Evolutionary conservation across 2,329 filamentous ascomycete genomes (phyloP), one percentile per base, ranked within the genome.

Genomic region (Botrytis aclada): DNA sequence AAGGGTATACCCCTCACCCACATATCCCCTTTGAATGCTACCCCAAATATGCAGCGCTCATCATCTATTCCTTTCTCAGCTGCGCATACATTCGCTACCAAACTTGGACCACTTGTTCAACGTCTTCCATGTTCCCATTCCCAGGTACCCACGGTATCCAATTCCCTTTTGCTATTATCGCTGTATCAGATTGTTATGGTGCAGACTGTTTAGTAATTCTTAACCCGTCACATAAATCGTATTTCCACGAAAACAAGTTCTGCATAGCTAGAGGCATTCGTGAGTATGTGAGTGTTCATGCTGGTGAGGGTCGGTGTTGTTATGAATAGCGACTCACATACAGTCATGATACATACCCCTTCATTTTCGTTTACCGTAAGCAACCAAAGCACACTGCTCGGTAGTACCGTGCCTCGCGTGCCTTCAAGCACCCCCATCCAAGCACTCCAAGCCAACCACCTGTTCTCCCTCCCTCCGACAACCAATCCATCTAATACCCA

Each of bases 51-150:
- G 37, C 61, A 63, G 20, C 61, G 37, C 25, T 39, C 45, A 54
- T 54, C 16, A 54, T 54, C 45, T 34, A 51, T 39, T 54, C 32
- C 64, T 34, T 54, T 66, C 32, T 47, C 45, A 66, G 64, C 64
- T n/a, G 45, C 32, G 25, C 64, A 66, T 66, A 39, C 45, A 66
- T 29, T 63, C 45, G 64, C 32, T 66, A 54, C 64, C 64, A 66
- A 54, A 54, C 64, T 66, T 34, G 22, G 22, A 39, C 32, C 32
- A 66, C 4, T 22, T 8, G 8, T 66, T 66, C 45, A 29, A 43
- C 37, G 39, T 43, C 39, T 32, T 63, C n/a, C 39, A 63, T 63
- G 61, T 63, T 43, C 22, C 39, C 39, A 63, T 32, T 43, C 39
- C 61, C 61, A 45, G 37, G 61, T 41, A 63, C n/a, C 25, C 60